Conservation (phyloP, 805 yeast genomes). For the Candida jianshihensis region DNA sequence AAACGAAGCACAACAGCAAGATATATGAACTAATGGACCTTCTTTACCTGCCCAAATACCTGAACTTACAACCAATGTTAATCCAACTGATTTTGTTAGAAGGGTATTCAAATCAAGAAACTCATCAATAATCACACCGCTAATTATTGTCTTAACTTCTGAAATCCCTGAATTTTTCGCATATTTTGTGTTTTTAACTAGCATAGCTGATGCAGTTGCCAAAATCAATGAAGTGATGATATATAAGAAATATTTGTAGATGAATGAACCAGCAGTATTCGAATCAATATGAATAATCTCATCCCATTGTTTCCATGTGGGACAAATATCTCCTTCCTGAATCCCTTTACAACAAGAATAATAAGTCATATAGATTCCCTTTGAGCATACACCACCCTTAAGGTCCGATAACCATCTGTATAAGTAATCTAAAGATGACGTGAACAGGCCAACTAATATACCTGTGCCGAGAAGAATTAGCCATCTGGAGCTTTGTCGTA, state of each 20-base stretch:
- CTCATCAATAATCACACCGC: slow-evolving; percentile 51
- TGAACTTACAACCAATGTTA: slow-evolving; percentile 60
- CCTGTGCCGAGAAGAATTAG: slow-evolving; percentile 38
- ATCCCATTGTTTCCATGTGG: slow-evolving; percentile 28
- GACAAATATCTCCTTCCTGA: slow-evolving; percentile 25
- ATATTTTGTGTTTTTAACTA: slow-evolving; percentile 26
- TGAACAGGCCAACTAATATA: slow-evolving; percentile 38
- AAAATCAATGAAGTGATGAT: slow-evolving; percentile 30
- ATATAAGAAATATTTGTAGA: slow-evolving; percentile 30
- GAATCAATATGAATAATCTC: slow-evolving; percentile 18
- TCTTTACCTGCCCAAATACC: slow-evolving; percentile 84
- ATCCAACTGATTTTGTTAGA: slow-evolving; percentile 48
- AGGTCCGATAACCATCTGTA: slow-evolving; percentile 46
- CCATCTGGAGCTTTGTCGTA: slow-evolving; percentile 34
- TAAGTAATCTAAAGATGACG: slow-evolving; percentile 42
- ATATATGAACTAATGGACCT: slow-evolving; percentile 79
- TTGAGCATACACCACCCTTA: slow-evolving; percentile 44
- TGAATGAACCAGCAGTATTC: slow-evolving; percentile 23
- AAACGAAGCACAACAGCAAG: slow-evolving; percentile 49
- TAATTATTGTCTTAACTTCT: slow-evolving; percentile 60
- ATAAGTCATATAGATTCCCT: slow-evolving; percentile 22
- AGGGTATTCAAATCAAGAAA: slow-evolving; percentile 49
- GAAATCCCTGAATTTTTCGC: slow-evolving; percentile 61
- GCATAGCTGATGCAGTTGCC: slow-evolving; percentile 30
- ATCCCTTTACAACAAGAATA: slow-evolving; percentile 25